Evolutionary conservation across 2,329 filamentous ascomycete species (phyloP), one percentile per base, ranked within the genome.

Genomic region (Fusarium anguioides): DNA sequence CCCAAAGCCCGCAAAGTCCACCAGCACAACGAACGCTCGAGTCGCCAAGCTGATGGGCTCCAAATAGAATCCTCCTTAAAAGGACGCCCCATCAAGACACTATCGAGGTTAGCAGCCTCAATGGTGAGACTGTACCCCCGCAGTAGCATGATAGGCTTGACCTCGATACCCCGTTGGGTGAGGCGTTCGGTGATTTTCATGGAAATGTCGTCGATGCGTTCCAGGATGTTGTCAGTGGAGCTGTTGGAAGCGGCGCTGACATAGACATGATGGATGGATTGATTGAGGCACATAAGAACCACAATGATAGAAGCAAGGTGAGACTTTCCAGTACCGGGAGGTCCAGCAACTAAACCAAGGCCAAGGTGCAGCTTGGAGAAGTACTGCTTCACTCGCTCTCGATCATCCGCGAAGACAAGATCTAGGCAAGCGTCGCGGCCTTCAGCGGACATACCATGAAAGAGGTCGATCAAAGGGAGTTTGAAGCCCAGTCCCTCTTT

Each of bases 401-500:
- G 24, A 1, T 63, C 60, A 15, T 44, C 36, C 3, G 42, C 9
- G n/a, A 17, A 58, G 9, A 64, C 21, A 2, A 17, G 26, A 1
- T 21, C 8, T 0, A 64, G 4, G 26, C 51, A 64, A 0, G 17
- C 21, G 0, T 33, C 14, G 3, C 11, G 36, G 2, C 58, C 4
- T 0, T 35, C 5, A 0, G 0, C 0, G 1, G 51, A 23, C 2
- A 57, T 24, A 2, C 12, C 26, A 0, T 15, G 2, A 3, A 64
- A 18, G 2, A 58, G 2, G 4, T 64, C n/a, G 0, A 58, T 35
- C 0, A 11, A 6, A n/a, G 51, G 41, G 0, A 51, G 4, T 0
- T 17, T 1, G 0, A 39, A 2, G 0, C 10, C n/a, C 0, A 31
- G 1, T 0, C 12, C 20, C 1, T 4, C 5, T 0, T 26, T 39